Conservation (phyloP, 129 eudicot genomes). For the Flaveria robusta region DNA sequence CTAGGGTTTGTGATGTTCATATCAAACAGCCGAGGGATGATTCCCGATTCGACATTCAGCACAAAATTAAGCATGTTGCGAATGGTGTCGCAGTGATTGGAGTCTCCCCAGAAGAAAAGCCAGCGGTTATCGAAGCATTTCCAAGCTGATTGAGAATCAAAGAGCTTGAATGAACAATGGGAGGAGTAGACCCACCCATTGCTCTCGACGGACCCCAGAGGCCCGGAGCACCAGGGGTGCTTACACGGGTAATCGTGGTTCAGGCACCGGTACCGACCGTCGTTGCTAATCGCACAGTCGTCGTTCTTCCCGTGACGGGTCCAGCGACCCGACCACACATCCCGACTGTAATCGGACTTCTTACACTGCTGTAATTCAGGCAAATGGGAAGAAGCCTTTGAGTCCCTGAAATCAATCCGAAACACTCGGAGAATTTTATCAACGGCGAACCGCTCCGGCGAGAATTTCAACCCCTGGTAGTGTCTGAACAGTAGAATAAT, state of each 20-base stretch:
- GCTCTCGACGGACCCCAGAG: conserved; percentile 72
- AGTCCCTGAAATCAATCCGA: conserved; percentile 43
- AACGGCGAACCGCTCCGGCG: conserved; percentile 60
- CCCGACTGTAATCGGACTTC: conserved; percentile 50
- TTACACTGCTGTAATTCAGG: conserved; percentile 51
- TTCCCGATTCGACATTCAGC: conserved; percentile 42
- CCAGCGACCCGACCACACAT: conserved; percentile 95
- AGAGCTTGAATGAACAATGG: conserved; percentile 85
- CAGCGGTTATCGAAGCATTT: conserved; percentile 68
- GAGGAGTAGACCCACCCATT: conserved; percentile 94
- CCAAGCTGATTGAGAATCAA: conserved; percentile 69
- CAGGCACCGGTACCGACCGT: conserved; percentile 83
- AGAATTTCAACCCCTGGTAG: conserved; percentile 73
- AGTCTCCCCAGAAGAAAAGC: conserved; percentile 99
- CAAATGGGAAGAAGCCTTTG: conserved; percentile 35
- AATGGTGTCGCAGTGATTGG: conserved; percentile 88
- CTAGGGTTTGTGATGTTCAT: conserved; percentile 80
- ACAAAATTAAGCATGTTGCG: conserved; percentile 76
- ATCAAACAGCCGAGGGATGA: conserved; percentile 65
- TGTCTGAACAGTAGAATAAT: conserved; percentile 65
- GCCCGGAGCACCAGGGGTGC: conserved; percentile 85
- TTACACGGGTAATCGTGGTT: conserved; percentile 56
- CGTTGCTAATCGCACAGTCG: conserved; percentile 56
- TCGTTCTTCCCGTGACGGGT: conserved; percentile 79
- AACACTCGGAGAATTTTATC: conserved; percentile 61